Evolutionary conservation across 2,329 filamentous ascomycete species (phyloP), one percentile per base, ranked within the genome.

Genomic region (Fusarium compactum): DNA sequence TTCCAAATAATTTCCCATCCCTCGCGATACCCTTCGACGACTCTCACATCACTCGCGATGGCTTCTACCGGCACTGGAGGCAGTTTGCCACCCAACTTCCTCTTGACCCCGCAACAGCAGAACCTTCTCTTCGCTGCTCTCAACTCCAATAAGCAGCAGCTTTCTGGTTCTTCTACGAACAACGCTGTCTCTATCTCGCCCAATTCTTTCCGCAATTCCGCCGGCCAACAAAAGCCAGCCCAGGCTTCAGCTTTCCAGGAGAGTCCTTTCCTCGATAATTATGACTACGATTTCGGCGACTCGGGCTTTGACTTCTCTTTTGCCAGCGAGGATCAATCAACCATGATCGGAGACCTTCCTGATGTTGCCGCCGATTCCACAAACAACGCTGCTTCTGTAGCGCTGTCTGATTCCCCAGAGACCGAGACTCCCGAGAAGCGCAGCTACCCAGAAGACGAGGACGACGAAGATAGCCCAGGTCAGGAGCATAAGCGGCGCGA

Each of bases 191-290:
- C 84, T 51, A 75, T 86, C 73, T 84, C 87, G 62, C 81, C 87
- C 53, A 77, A 78, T 57, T 80, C 87, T 54, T 79, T 88, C 68
- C 84, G 85, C 65, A 82, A 82, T 56, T 87, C 86, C 14, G 85
- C 86, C 18, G 72, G 78, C 48, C 81, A 84, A 71, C 76, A 75
- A 79, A 80, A 73, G 81, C 83, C 4, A 82, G 84, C 41, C 73
- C 71, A 40, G 52, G 50, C 43, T 58, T 38, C 74, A 58, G 86
- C 83, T 69, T 87, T 89, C 46, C 89, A 94, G 32, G 92, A 94
- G 51, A 96, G 92, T 69, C 94, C 95, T 0, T 95, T 91, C 76
- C 85, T 97, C 62, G 94, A 97, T 77, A 79, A 78, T 70, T 96
- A 94, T 75, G 90, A 92, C 71, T 91, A 92, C 70, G 90, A 92